phyloP scores from a whole-genome alignment of 129 eudicot species.

The Centella asiatica region DNA sequence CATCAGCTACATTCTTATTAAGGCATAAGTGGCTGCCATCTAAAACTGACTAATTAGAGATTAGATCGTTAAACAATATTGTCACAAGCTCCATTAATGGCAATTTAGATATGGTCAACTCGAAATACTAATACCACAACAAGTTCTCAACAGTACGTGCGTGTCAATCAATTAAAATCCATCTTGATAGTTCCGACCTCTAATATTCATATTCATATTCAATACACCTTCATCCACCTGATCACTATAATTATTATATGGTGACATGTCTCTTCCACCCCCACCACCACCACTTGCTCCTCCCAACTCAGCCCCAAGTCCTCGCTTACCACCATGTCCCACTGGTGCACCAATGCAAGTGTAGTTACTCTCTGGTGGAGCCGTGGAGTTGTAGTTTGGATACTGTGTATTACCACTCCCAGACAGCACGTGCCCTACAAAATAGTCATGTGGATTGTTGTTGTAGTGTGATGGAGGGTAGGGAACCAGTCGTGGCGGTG shows the following conservation, averaged over 20 bases:
- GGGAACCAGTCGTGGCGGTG: constrained; percentile 44
- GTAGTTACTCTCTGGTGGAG: constrained; percentile 35
- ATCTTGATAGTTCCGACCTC: constrained; percentile 31
- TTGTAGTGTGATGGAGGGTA: constrained; percentile 26
- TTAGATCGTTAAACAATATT: too few relatives aligned
- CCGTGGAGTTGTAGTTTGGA: constrained; percentile 2
- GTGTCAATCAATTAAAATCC: constrained; percentile 23
- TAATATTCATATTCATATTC: background rate
- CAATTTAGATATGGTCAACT: too few relatives aligned
- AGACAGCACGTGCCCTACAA: constrained; percentile 51
- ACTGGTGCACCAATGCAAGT: constrained; percentile 91
- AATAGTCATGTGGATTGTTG: constrained; percentile 52
- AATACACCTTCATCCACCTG: constrained; percentile 22
- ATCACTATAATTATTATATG: constrained; percentile 5
- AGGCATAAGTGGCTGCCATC: too few relatives aligned
- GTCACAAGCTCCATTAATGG: too few relatives aligned
- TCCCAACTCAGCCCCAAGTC: background rate
- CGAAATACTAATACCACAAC: too few relatives aligned
- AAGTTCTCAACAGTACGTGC: too few relatives aligned
- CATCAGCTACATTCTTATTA: too few relatives aligned
- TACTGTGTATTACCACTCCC: constrained; percentile 16
- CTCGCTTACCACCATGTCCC: constrained; percentile 32
- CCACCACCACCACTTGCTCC: constrained; percentile 22
- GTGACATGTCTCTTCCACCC: constrained; percentile 30
- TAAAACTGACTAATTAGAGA: too few relatives aligned